These are phyloP conservation scores for Citropsis articulata DNA, from an alignment of 345 rosid genomes.

Conservation along the genomic window DNA sequence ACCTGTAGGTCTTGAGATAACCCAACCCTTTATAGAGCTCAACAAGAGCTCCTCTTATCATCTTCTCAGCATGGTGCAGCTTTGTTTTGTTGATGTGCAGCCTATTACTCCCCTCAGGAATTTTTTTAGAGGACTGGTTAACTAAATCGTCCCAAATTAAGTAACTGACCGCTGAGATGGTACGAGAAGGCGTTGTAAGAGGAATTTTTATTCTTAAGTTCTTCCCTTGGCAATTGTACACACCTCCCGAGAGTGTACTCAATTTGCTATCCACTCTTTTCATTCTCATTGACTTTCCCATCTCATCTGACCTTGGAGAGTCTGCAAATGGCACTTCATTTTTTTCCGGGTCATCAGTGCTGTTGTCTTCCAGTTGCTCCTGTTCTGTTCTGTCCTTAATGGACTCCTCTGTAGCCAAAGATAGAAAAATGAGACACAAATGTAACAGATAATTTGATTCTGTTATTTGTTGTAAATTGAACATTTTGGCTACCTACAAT, in stretches of 20 bases:
- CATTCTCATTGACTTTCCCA: slow-evolving; percentile 36
- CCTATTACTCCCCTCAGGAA: slow-evolving; percentile 47
- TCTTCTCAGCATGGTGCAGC: slow-evolving; percentile 84
- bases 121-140: slow-evolving; percentile 65
- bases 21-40: slow-evolving; percentile 90
- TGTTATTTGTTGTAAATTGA: background rate
- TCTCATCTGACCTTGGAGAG: slow-evolving; percentile 43
- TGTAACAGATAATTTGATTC: background rate
- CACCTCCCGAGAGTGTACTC: slow-evolving; percentile 47
- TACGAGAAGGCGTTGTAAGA: slow-evolving; percentile 72
- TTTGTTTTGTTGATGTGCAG: slow-evolving; percentile 73
- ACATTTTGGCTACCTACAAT: background rate
- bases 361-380: slow-evolving; percentile 47
- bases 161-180: slow-evolving; percentile 80
- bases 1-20: slow-evolving; percentile 90
- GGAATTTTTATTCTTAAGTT: slow-evolving; percentile 84
- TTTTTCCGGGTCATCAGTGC: slow-evolving; percentile 40
- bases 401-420: slow-evolving; percentile 54
- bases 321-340: slow-evolving; percentile 35
- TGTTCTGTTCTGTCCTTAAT: slow-evolving; percentile 54
- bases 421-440: background rate
- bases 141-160: slow-evolving; percentile 68
- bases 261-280: slow-evolving; percentile 46
- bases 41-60: slow-evolving; percentile 74
- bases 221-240: slow-evolving; percentile 72